Conservation (phyloP, 2,329 filamentous ascomycete species). For the Fusarium vanettenii region DNA sequence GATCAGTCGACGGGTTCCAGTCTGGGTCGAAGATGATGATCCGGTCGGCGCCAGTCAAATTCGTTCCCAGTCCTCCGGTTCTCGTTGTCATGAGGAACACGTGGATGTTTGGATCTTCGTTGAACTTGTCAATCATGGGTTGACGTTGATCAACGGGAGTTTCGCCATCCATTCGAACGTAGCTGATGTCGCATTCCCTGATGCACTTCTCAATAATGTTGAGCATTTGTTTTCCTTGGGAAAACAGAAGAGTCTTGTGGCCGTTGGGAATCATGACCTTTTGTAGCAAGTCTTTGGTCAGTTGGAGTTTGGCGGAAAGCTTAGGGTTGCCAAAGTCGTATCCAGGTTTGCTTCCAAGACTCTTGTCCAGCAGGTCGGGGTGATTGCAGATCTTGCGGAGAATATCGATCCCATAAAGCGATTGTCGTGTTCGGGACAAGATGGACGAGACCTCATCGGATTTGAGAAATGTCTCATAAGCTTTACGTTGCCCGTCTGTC, state of each 20-base stretch:
- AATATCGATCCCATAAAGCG: constrained; percentile 90
- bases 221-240: constrained; percentile 94
- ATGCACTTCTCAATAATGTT: constrained; percentile 92
- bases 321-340: constrained; percentile 82
- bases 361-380: constrained; percentile 83
- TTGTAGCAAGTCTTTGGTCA: constrained; percentile 86
- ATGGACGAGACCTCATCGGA: constrained; percentile 91
- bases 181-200: constrained; percentile 75
- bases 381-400: constrained; percentile 98
- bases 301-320: constrained; percentile 95
- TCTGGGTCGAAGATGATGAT: constrained; percentile 99
- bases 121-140: constrained; percentile 91
- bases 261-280: constrained; percentile 87
- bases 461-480: constrained; percentile 83
- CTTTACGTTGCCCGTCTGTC: constrained; percentile 78
- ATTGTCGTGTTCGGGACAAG: constrained; percentile 77
- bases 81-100: constrained; percentile 96
- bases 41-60: constrained; percentile 92
- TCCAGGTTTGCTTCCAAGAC: constrained; percentile 64
- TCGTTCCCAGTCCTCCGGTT: constrained; percentile 92
- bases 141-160: constrained; percentile 92
- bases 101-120: constrained; percentile 80
- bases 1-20: constrained; percentile 97
- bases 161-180: constrained; percentile 91
- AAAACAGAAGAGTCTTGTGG: constrained; percentile 93